A percentile compares a stretch with the other conserved stretches of the same genome.
Evolutionary conservation across 371 early-diverging fungal species (phyloP).

Genomic region (Hamiltosporidium tvaerminnensis): DNA sequence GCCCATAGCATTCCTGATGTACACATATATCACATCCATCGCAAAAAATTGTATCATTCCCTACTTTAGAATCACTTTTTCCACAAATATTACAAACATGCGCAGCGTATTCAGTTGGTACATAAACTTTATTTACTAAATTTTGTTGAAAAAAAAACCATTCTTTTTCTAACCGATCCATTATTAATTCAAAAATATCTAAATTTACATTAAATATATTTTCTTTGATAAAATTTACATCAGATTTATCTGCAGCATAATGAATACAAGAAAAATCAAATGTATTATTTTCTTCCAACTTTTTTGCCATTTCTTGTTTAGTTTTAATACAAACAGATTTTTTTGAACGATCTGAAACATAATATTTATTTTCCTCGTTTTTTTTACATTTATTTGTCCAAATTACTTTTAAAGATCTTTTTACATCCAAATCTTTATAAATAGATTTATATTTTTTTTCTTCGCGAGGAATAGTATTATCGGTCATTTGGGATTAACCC

Average conservation of each 20-base stretch:
- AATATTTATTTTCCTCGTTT: not conserved
- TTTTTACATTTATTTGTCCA: not conserved
- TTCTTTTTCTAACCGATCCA: conserved; percentile 50
- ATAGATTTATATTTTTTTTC: conserved; percentile 10
- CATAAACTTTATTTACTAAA: conserved; percentile 18
- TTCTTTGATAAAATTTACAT: conserved; percentile 7
- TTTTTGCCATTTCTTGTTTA: not conserved
- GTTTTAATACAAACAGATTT: not conserved
- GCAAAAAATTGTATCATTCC: conserved; percentile 11
- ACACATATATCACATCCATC: conserved; percentile 50
- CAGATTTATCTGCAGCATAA: conserved; percentile 11
- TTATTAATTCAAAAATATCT: conserved; percentile 20
- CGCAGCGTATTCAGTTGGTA: conserved; percentile 4
- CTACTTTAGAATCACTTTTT: not conserved
- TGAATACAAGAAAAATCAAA: conserved; percentile 2
- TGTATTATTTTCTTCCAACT: not conserved
- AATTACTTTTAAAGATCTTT: not conserved
- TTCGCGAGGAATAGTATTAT: conserved; percentile 11
- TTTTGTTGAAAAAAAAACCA: conserved; percentile 31
- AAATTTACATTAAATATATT: not conserved
- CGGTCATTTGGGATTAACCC: not conserved
- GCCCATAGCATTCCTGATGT: conserved; percentile 52
- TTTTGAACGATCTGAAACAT: not conserved
- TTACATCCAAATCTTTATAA: conserved; percentile 7
- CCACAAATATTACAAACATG: not conserved